Evolutionary conservation across 768 basidiomycete species (phyloP), one percentile per base, ranked within the genome.

Genomic region (Lactarius evosmus): DNA sequence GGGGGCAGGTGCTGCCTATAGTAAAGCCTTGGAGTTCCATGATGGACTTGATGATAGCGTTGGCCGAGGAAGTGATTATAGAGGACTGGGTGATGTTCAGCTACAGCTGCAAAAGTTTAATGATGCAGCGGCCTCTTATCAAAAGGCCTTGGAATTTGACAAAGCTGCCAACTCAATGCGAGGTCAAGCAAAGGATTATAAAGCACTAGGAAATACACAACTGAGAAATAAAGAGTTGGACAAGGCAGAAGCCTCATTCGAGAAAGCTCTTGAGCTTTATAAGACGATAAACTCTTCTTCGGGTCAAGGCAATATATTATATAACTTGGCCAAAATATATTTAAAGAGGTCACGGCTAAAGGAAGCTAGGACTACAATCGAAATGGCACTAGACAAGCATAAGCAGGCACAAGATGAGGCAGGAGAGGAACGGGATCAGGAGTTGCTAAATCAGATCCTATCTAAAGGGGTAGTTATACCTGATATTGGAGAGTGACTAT

Each of bases 11-110:
- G 12, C 16, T 19, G 44, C 25, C 41, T 59, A 44, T 25, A 5
- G 3, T 25, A 22, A 32, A 12, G 59, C 59, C 30, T 17, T 60
- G 3, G 59, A 50, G 50, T 36, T 32, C 4, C 59, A 60, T 52
- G 7, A 51, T 19, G 16, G 8, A n/a, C 25, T 50, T 51, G 33
- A 34, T 51, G 30, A 50, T 3, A 25, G 12, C 12, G 22, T 32
- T 12, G 49, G 59, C 49, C 59, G 52, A 51, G 59, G 30, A 3
- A 60, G 29, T 50, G 59, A 60, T 29, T 22, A 50, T 16, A 33
- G 30, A 7, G 44, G 49, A 12, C 50, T 60, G 9, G 59, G 59
- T 17, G 59, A 60, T 32, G 19, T 50, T 9, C 19, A 60, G 9
- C 7, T 49, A 8, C 29, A 25, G 49, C 29, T 30, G 6, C 12